Conservation (phyloP, 139 green algal genomes). For the Pleodorina starrii region DNA sequence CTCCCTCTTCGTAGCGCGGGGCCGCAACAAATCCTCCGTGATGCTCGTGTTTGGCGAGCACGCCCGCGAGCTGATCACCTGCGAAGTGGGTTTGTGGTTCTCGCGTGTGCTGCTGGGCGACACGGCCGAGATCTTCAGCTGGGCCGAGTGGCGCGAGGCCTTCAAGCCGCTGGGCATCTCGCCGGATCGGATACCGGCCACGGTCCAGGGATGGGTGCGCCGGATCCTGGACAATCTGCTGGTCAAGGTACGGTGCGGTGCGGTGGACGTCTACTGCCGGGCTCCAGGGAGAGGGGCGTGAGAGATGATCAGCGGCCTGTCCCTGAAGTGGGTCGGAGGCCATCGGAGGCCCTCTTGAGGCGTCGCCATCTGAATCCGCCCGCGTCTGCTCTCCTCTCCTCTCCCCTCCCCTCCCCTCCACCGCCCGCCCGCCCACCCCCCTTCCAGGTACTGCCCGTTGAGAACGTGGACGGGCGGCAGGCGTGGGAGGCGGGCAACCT, state of each 20-base stretch:
- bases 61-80: slow-evolving; percentile 75
- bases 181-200: not conserved
- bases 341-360: no score
- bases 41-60: slow-evolving; percentile 78
- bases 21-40: slow-evolving; percentile 32
- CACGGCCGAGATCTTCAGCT: slow-evolving; percentile 49
- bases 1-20: not conserved
- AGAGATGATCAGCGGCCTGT: no score
- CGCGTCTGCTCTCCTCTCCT: no score
- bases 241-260: slow-evolving; percentile 46
- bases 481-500: slow-evolving; percentile 62
- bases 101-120: slow-evolving; percentile 58
- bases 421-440: no score
- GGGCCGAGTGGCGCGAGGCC: slow-evolving; percentile 56
- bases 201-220: not conserved
- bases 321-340: no score
- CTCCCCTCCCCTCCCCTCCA: no score
- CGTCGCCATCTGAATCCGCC: no score
- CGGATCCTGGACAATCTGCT: slow-evolving; percentile 22
- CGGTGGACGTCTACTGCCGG: no score
- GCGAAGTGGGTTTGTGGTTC: slow-evolving; percentile 72
- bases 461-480: slow-evolving; percentile 64
- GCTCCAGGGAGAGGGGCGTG: no score
- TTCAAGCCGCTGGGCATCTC: slow-evolving; percentile 16
- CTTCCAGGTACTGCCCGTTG: slow-evolving; percentile 65